A percentile compares a stretch with the other conserved stretches of the same genome.
Conservation (phyloP, 208 protist genomes). For the Leishmania turanica region DNA sequence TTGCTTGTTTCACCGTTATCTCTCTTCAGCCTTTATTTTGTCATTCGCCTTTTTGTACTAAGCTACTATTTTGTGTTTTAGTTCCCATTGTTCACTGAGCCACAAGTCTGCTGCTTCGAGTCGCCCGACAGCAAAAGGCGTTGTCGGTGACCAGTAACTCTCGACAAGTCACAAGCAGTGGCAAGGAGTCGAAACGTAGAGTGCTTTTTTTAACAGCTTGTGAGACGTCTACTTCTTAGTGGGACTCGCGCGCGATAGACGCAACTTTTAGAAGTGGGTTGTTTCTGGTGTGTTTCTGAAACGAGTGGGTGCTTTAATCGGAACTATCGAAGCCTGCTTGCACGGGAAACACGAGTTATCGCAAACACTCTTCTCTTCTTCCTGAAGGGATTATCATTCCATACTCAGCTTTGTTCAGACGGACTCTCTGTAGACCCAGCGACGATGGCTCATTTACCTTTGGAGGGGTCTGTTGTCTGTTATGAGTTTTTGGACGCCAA, state of each 20-base stretch:
- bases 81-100: not conserved
- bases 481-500: conserved; percentile 32
- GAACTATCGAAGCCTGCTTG: not conserved
- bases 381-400: not conserved
- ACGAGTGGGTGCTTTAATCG: not conserved
- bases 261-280: not conserved
- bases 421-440: not conserved
- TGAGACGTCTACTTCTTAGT: not conserved
- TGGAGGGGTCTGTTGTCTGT: conserved; percentile 21
- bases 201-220: not conserved
- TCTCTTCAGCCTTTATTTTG: conserved; percentile 1
- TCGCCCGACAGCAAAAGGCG: not conserved
- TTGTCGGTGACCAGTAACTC: not conserved
- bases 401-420: not conserved
- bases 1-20: not conserved
- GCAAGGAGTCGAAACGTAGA: not conserved
- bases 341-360: not conserved
- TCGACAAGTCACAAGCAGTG: not conserved
- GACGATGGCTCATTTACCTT: conserved; percentile 2
- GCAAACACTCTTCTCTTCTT: not conserved
- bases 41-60: conserved; percentile 1
- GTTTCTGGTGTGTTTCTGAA: not conserved
- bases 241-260: not conserved
- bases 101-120: not conserved
- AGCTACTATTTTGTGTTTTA: not conserved